Base-by-base conservation (phyloP, 2,329 filamentous ascomycete genomes). In the Fragosphaeria purpurea region DNA sequence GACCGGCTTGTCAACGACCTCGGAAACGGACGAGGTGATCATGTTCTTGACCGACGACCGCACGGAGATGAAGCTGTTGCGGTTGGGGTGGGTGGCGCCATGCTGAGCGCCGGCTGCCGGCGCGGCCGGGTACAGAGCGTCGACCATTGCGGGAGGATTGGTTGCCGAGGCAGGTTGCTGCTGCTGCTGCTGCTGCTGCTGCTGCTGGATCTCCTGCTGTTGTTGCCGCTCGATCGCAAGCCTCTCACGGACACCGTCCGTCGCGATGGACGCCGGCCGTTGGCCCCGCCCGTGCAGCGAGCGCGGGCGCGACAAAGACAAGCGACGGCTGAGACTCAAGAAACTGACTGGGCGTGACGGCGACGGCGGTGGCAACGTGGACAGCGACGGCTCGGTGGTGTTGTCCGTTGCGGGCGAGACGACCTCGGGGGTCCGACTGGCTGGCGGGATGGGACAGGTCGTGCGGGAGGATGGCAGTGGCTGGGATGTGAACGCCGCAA, bases 1-100 rank as follows among this genome's bases (percentile, higher is more conserved):
- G n/a, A 91, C 73, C 1, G 88, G 86, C 66, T 89, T 88, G n/a
- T 73, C 70, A 1, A 41, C 31, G 7, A 80, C 59, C 56, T 80
- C 77, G 35, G 73, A 69, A n/a, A 79, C 72, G 10, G 67, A 62
- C 4, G 75, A 74, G 53, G 67, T 75, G 55, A 77, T 65, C 37
- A 71, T 67, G 50, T 65, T 71, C 61, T 81, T 81, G 46, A 69
- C 66, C 4, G 70, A 71, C 4, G 70, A 71, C 38, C 74, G 72
- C 13, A 70, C 69, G 12, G 74, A 75, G 57, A 76, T 70, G 51
- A 78, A 61, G 58, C 73, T 76, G 60, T 70, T 74, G 51, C 75
- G 67, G 53, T 70, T 69, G 38, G 64, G 37, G 31, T 39, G 30
- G 47, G 9, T 37, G 47, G 41, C 22, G 33, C 38, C 9, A 8